phyloP scores from a whole-genome alignment of 441 rosid genomes.

The Croton laevigatus region DNA sequence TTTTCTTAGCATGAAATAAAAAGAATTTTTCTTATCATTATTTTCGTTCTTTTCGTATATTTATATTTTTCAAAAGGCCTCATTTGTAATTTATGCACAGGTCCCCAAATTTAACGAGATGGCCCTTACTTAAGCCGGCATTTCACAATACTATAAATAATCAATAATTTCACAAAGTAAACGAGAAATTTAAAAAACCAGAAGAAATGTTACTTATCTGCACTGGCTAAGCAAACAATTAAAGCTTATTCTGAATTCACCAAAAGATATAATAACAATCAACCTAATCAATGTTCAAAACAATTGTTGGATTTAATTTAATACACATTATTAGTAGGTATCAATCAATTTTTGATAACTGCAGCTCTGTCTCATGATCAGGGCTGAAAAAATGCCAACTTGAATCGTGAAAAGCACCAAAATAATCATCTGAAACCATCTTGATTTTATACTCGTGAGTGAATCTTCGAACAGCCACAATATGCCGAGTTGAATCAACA shows the following conservation, averaged over 20 bases:
- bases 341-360: conserved; percentile 16
- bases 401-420: conserved; percentile 72
- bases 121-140: too few relatives aligned
- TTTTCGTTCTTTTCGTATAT: too few relatives aligned
- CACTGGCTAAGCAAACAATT: neutral
- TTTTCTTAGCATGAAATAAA: too few relatives aligned
- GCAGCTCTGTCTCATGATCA: conserved; percentile 38
- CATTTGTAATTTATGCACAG: too few relatives aligned
- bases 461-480: conserved; percentile 41
- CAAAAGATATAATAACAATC: neutral
- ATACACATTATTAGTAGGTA: neutral
- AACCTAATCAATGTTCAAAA: too few relatives aligned
- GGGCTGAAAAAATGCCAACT: conserved; percentile 84
- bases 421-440: conserved; percentile 55
- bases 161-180: too few relatives aligned
- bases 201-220: neutral
- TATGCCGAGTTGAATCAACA: conserved; percentile 34
- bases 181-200: neutral
- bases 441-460: conserved; percentile 44
- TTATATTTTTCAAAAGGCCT: too few relatives aligned
- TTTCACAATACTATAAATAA: too few relatives aligned
- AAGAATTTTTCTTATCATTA: too few relatives aligned
- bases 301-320: neutral
- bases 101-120: too few relatives aligned
- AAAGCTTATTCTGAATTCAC: neutral